Base-by-base conservation (phyloP, 768 basidiomycete genomes). In the Russula dissimulans region DNA sequence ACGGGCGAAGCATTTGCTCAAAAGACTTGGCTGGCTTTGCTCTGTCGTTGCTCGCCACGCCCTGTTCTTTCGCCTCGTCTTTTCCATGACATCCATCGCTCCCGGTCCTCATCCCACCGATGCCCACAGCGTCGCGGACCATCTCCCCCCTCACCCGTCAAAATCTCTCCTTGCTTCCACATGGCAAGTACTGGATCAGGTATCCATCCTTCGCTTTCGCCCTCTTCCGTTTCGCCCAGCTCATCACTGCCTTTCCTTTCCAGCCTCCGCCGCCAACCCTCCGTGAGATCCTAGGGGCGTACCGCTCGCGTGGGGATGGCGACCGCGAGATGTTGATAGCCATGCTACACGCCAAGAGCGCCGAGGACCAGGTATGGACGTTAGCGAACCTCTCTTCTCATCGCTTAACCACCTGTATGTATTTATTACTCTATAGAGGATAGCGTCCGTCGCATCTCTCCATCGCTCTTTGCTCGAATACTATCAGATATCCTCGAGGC, bases 241-340 rank as follows among this genome's bases (percentile, higher is more conserved):
- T 42, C 51, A 32, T 4, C n/a, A 2, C 61, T n/a, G 26, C 32
- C 15, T 56, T 26, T n/a, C 57, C 55, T 38, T 42, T 41, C 9
- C 68, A 91, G 87, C 68, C 84, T 5, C 83, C 91, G 31, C 89
- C 93, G 1, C 91, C 94, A 0, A 84, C 76, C 62, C 78, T 97
- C 46, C 81, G 88, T 50, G 91, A 94, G 67, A 93, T 97, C 45
- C 83, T 97, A 29, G 79, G 81, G 42, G 92, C 93, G 8, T 97
- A 95, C 76, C 79, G 81, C 58, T 74, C 83, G 42, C 89, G 86
- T 68, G 94, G 94, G 61, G 90, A 94, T 62, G 93, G 91, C 45
- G 94, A 97, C 77, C 80, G 93, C 26, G 91, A 95, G 54, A 87
- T 95, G 83, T 78, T 97, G 22, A 79, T 95, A 39, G 83, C 91